These are phyloP conservation scores for Tricholoma sp. DNA, from an alignment of 768 basidiomycete genomes.

Conservation along the genomic window DNA sequence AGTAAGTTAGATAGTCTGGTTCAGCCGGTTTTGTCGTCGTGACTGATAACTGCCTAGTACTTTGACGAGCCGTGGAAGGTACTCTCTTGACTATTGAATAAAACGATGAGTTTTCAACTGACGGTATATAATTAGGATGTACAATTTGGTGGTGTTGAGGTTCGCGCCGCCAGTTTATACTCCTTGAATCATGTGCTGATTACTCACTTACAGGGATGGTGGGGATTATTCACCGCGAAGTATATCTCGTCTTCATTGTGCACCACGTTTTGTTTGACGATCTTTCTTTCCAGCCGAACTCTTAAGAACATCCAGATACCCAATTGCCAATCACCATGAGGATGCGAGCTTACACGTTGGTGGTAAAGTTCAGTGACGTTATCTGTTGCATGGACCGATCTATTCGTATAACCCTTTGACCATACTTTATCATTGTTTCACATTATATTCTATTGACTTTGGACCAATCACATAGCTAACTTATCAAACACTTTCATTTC, in stretches of 20 bases:
- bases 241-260: constrained; percentile 15
- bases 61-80: constrained; percentile 85
- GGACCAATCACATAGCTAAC: not conserved
- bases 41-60: constrained; percentile 33
- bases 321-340: constrained; percentile 41
- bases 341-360: not conserved
- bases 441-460: not conserved
- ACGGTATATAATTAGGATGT: constrained; percentile 32
- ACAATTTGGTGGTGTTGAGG: constrained; percentile 76
- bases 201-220: constrained; percentile 32
- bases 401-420: not conserved
- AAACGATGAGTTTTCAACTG: not conserved
- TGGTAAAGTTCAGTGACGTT: not conserved
- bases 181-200: not conserved
- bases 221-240: constrained; percentile 43
- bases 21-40: not conserved
- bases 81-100: constrained; percentile 13
- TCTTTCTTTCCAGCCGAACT: constrained; percentile 42
- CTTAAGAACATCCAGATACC: constrained; percentile 72
- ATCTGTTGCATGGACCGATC: not conserved
- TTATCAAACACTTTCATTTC: not conserved
- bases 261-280: not conserved
- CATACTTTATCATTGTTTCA: not conserved
- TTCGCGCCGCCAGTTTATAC: not conserved
- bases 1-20: constrained; percentile 28